These are phyloP conservation scores for Agroathelia rolfsii DNA, from an alignment of 1,284 basidiomycete species.

Conservation along the genomic window DNA sequence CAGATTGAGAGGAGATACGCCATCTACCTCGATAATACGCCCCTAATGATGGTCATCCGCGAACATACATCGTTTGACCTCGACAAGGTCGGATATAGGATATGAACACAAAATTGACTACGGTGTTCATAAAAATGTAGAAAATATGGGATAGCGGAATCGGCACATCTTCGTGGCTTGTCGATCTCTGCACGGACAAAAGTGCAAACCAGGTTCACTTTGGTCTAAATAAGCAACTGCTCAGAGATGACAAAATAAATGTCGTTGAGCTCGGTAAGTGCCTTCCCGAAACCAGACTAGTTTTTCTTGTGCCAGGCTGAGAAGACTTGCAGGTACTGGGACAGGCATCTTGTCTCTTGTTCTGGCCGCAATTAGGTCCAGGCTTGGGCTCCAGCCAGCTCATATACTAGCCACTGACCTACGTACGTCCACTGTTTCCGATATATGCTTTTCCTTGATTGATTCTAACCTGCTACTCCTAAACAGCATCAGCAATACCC, in stretches of 20 bases:
- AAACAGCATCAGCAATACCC: constrained; percentile 67
- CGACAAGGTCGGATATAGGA: constrained; percentile 61
- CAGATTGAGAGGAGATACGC: constrained; percentile 54
- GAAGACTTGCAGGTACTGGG: constrained; percentile 52
- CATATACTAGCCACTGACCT: constrained; percentile 65
- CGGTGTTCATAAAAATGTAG: too few species aligned
- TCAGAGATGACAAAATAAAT: constrained; percentile 24
- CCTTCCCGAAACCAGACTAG: too few species aligned
- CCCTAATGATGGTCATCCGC: constrained; percentile 36
- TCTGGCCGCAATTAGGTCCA: constrained; percentile 41
- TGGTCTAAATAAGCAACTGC: constrained; percentile 18
- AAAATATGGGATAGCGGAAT: constrained; percentile 92
- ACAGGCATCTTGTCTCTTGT: constrained; percentile 74
- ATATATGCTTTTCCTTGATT: too few species aligned
- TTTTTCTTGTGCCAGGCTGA: neutral
- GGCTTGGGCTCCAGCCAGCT: constrained; percentile 21
- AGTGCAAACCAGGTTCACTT: constrained; percentile 14
- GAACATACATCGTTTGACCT: constrained; percentile 84
- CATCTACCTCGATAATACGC: constrained; percentile 11
- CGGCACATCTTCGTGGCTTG: constrained; percentile 69
- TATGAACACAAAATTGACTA: constrained; percentile 11
- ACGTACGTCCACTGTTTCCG: constrained; percentile 32
- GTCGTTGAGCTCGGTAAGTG: constrained; percentile 63
- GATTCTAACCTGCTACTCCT: neutral
- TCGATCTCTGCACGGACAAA: constrained; percentile 19